These are phyloP conservation scores for Ophiostoma triangulosporum DNA, from an alignment of 2,329 filamentous ascomycete genomes.

Conservation along the genomic window DNA sequence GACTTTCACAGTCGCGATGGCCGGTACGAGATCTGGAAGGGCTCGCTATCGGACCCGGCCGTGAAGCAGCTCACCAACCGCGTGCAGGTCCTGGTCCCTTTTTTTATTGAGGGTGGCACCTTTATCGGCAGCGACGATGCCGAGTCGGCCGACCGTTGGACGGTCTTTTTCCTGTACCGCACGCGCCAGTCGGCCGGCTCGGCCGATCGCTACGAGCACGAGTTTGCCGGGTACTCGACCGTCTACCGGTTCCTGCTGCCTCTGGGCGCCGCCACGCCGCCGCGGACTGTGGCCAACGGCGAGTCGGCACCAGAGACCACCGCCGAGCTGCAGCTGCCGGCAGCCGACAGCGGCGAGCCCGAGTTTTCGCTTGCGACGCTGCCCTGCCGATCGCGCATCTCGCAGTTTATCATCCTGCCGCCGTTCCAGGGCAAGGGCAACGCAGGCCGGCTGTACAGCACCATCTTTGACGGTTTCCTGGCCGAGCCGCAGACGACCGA, in stretches of 20 bases:
- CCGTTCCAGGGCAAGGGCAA: constrained; percentile 73
- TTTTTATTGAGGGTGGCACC: constrained; percentile 90
- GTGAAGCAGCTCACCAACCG: constrained; percentile 63
- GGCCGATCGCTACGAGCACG: constrained; percentile 47
- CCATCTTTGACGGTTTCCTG: constrained; percentile 59
- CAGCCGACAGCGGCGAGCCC: constrained; percentile 1
- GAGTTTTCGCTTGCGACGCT: constrained; percentile 39
- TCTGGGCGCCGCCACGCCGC: constrained; percentile 35
- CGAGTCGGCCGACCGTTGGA: constrained; percentile 71
- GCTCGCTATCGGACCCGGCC: constrained; percentile 54
- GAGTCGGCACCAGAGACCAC: not conserved
- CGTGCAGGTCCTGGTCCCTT: constrained; percentile 67
- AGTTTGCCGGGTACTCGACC: constrained; percentile 79
- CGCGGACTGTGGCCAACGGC: constrained; percentile 16
- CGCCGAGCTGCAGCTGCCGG: constrained; percentile 27
- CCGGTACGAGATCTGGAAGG: constrained; percentile 74
- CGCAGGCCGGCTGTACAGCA: constrained; percentile 66
- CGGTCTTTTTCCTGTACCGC: constrained; percentile 70
- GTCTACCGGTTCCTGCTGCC: constrained; percentile 82
- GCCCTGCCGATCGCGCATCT: constrained; percentile 70
- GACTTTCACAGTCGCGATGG: constrained; percentile 46
- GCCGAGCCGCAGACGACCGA: constrained; percentile 58
- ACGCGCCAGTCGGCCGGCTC: constrained; percentile 30
- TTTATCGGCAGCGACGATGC: constrained; percentile 50
- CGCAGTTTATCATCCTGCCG: constrained; percentile 84